Conservation (phyloP, 2,329 filamentous ascomycete species). For the Hymenoscyphus fructigenus region DNA sequence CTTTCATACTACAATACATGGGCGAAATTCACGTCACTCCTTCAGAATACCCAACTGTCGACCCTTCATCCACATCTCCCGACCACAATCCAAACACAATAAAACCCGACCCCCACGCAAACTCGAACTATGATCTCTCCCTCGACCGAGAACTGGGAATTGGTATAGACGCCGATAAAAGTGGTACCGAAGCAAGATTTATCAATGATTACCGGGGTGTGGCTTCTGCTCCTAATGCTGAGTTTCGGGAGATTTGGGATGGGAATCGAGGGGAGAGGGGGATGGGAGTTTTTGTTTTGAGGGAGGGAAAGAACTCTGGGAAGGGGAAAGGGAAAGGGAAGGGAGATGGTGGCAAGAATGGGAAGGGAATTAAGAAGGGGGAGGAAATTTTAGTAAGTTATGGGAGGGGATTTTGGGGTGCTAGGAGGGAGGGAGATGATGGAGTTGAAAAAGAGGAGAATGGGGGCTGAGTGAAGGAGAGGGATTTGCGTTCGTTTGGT, state of each 20-base stretch:
- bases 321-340: constrained; percentile 59
- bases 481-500: no score
- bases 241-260: constrained; percentile 61
- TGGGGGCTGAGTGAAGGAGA: background rate
- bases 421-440: constrained; percentile 40
- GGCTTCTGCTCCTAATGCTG: constrained; percentile 38
- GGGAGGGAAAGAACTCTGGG: constrained; percentile 48
- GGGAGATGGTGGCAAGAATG: constrained; percentile 37
- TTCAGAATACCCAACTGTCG: background rate
- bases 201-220: constrained; percentile 67
- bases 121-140: constrained; percentile 64
- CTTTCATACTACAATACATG: constrained; percentile 61
- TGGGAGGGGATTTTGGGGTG: constrained; percentile 65
- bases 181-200: constrained; percentile 64
- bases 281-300: constrained; percentile 59
- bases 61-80: background rate
- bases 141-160: constrained; percentile 56
- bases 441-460: constrained; percentile 13
- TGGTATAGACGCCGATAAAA: constrained; percentile 58
- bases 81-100: background rate
- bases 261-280: constrained; percentile 49
- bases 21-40: constrained; percentile 53
- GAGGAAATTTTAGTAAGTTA: constrained; percentile 67
- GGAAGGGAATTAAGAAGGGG: constrained; percentile 51
- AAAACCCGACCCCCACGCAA: constrained; percentile 37